Percentiles rank a stretch among this genome's conserved stretches.
phyloP scores from a whole-genome alignment of 2,329 filamentous ascomycete genomes.

The Epichloe coenophiala region DNA sequence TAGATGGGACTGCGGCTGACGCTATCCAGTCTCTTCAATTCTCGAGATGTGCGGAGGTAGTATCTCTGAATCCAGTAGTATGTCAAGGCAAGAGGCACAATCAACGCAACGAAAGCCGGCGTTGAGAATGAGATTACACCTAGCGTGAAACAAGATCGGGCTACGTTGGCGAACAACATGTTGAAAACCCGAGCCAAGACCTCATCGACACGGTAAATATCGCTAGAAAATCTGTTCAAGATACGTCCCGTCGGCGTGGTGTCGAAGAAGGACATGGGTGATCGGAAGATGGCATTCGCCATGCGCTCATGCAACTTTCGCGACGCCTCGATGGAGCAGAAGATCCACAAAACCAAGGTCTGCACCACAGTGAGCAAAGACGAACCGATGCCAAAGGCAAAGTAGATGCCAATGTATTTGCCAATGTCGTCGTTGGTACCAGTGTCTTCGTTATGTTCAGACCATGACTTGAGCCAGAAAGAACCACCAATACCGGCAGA shows the following conservation, averaged over 20 bases:
- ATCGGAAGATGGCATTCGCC: slow-evolving; percentile 93
- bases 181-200: slow-evolving; percentile 94
- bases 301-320: slow-evolving; percentile 94
- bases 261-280: slow-evolving; percentile 98
- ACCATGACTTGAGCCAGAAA: slow-evolving; percentile 90
- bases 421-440: slow-evolving; percentile 63
- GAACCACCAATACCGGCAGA: slow-evolving; percentile 70
- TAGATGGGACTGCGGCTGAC: slow-evolving; percentile 93
- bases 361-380: slow-evolving; percentile 77
- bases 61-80: slow-evolving; percentile 95
- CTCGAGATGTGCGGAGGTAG: slow-evolving; percentile 89
- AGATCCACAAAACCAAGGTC: slow-evolving; percentile 95
- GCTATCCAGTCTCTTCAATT: slow-evolving; percentile 91
- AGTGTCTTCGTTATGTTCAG: slow-evolving; percentile 58
- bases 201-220: slow-evolving; percentile 77
- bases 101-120: slow-evolving; percentile 66
- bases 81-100: slow-evolving; percentile 64
- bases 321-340: slow-evolving; percentile 97
- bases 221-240: slow-evolving; percentile 84
- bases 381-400: slow-evolving; percentile 82
- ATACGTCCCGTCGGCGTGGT: slow-evolving; percentile 94
- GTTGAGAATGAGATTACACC: slow-evolving; percentile 71
- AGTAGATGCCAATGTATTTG: slow-evolving; percentile 90
- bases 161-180: slow-evolving; percentile 75
- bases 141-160: slow-evolving; percentile 69